These are phyloP conservation scores for Trichoderma afroharzianum DNA, from an alignment of 2,329 filamentous ascomycete genomes.

Conservation along the genomic window DNA sequence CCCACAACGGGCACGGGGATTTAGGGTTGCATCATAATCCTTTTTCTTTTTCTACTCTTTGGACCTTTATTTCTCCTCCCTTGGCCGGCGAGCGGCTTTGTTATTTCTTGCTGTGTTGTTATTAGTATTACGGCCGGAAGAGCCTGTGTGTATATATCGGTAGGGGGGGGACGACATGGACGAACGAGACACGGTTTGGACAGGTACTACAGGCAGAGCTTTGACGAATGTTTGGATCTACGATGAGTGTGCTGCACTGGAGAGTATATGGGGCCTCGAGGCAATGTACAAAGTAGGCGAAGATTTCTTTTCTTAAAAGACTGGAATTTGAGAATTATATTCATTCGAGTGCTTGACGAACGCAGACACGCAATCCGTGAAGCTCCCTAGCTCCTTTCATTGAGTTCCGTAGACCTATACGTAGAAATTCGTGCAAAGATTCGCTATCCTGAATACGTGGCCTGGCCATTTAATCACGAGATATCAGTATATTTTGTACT, in stretches of 20 bases:
- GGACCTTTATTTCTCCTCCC: not conserved
- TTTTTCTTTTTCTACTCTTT: not conserved
- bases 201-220: not conserved
- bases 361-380: not conserved
- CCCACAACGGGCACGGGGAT: slow-evolving; percentile 14
- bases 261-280: slow-evolving; percentile 6
- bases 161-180: not conserved
- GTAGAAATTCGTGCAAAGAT: not conserved
- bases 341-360: not conserved
- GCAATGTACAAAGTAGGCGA: slow-evolving; percentile 10
- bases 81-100: not conserved
- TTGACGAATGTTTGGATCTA: slow-evolving; percentile 3
- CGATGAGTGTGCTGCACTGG: not conserved
- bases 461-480: not conserved
- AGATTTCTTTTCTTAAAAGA: not conserved
- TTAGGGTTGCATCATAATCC: slow-evolving; percentile 12
- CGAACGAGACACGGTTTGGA: not conserved
- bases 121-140: not conserved
- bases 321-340: not conserved
- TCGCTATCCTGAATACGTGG: not conserved
- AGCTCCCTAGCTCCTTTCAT: not conserved
- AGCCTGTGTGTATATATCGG: slow-evolving; percentile 10
- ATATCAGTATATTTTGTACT: not conserved
- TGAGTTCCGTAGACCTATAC: not conserved
- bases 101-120: slow-evolving; percentile 2